phyloP scores from a whole-genome alignment of 1,284 basidiomycete genomes.

The Ceratobasidium sp. region DNA sequence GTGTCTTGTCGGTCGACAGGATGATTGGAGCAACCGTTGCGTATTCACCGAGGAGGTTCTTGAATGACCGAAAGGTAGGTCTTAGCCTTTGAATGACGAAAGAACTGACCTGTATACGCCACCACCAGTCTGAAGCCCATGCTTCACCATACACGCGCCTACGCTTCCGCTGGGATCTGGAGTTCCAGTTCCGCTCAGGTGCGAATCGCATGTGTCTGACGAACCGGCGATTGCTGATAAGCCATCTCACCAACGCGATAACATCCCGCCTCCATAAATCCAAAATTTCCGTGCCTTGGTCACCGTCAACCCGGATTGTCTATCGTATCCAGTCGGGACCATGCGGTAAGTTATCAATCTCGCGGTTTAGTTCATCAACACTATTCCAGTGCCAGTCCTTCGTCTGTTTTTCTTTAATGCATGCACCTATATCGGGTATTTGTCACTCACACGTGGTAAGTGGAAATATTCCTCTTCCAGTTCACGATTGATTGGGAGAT shows the following conservation, averaged over 20 bases:
- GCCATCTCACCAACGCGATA: background rate
- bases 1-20: conserved; percentile 2
- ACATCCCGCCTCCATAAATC: background rate
- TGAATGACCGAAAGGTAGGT: no score
- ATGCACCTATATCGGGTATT: no score
- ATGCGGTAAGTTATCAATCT: background rate
- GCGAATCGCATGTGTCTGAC: background rate
- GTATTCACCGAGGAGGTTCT: background rate
- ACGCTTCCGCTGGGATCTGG: background rate
- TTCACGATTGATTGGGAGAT: background rate
- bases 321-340: background rate
- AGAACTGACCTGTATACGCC: conserved; percentile 42
- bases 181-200: conserved; percentile 13
- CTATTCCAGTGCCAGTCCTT: background rate
- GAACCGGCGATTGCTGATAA: background rate
- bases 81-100: no score
- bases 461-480: background rate
- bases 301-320: background rate
- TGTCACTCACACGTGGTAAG: background rate
- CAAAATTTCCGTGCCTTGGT: background rate
- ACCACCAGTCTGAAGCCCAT: conserved; percentile 41
- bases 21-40: conserved; percentile 15
- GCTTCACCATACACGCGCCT: background rate
- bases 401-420: background rate
- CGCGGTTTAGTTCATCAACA: background rate